phyloP scores from a whole-genome alignment of 73 alveolate genomes.

The Paramecium bursaria region DNA sequence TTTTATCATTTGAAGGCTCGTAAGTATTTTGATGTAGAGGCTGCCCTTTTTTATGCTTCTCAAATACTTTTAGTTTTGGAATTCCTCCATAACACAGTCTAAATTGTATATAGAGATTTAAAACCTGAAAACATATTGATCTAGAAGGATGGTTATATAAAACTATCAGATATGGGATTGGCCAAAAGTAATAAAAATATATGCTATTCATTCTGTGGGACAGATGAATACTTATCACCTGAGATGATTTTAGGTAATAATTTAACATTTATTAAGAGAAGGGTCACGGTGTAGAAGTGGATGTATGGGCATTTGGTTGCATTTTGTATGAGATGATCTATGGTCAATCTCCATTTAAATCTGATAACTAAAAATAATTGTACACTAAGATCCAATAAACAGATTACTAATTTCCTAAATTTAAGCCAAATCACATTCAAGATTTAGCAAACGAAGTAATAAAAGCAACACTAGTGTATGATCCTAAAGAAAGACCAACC shows the following conservation, averaged over 20 bases:
- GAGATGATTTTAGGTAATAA: constrained; percentile 77
- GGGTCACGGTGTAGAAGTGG: constrained; percentile 39
- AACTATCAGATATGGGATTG: constrained; percentile 79
- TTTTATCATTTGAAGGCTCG: constrained; percentile 57
- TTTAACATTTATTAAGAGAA: constrained; percentile 23
- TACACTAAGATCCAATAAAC: constrained; percentile 3
- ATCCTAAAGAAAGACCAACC: constrained; percentile 29
- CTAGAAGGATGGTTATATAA: constrained; percentile 69
- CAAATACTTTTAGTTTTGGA: constrained; percentile 55
- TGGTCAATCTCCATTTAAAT: constrained; percentile 50
- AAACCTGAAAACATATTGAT: constrained; percentile 79
- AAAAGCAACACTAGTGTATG: neutral
- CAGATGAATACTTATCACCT: constrained; percentile 85
- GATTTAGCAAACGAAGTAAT: constrained; percentile 27
- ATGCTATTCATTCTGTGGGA: constrained; percentile 50
- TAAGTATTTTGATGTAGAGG: constrained; percentile 48
- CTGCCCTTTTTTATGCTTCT: constrained; percentile 57
- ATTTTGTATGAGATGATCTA: constrained; percentile 44
- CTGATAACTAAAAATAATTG: constrained; percentile 27
- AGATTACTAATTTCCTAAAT: constrained; percentile 45
- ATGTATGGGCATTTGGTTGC: constrained; percentile 49
- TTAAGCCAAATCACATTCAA: neutral
- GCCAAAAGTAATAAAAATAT: constrained; percentile 58
- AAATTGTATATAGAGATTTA: constrained; percentile 74
- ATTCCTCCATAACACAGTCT: constrained; percentile 60